Evolutionary conservation across 2,329 filamentous ascomycete species (phyloP).

Genomic region (Clonostachys byssicola): DNA sequence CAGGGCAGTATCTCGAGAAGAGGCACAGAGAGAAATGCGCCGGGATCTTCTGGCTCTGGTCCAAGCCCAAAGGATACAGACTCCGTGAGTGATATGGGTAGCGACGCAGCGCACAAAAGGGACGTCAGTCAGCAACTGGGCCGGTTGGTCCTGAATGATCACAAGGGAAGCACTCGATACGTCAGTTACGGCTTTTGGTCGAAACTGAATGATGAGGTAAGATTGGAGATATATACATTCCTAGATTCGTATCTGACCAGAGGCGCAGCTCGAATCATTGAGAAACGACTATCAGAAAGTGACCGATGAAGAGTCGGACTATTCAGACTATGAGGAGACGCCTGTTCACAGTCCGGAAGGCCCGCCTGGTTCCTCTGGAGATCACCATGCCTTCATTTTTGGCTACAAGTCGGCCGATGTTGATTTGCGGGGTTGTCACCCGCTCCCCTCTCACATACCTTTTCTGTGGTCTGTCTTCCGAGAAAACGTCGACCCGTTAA

Average conservation of each 20-base stretch:
- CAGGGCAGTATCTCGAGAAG: not conserved
- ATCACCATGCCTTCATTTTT: slow-evolving; percentile 69
- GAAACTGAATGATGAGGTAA: slow-evolving; percentile 69
- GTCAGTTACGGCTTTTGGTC: slow-evolving; percentile 77
- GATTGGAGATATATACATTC: slow-evolving; percentile 6
- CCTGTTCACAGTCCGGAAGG: slow-evolving; percentile 26
- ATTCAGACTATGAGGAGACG: slow-evolving; percentile 59
- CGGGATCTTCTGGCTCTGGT: slow-evolving; percentile 4
- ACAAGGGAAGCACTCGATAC: slow-evolving; percentile 64
- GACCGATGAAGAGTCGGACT: slow-evolving; percentile 36
- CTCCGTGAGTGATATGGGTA: slow-evolving; percentile 23
- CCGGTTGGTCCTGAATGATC: slow-evolving; percentile 65
- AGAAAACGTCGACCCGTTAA: slow-evolving; percentile 69
- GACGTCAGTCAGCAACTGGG: slow-evolving; percentile 50
- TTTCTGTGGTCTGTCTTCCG: slow-evolving; percentile 68
- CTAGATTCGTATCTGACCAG: not conserved
- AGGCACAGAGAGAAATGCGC: not conserved
- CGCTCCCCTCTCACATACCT: slow-evolving; percentile 58
- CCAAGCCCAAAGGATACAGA: slow-evolving; percentile 16
- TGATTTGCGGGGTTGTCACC: slow-evolving; percentile 61
- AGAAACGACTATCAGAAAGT: slow-evolving; percentile 44
- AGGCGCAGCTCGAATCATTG: slow-evolving; percentile 28
- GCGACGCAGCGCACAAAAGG: slow-evolving; percentile 15
- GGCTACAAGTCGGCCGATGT: slow-evolving; percentile 70
- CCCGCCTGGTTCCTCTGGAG: slow-evolving; percentile 15